These are phyloP conservation scores for Rhododendron molle DNA, from an alignment of 148 eudicot species.

Conservation along the genomic window DNA sequence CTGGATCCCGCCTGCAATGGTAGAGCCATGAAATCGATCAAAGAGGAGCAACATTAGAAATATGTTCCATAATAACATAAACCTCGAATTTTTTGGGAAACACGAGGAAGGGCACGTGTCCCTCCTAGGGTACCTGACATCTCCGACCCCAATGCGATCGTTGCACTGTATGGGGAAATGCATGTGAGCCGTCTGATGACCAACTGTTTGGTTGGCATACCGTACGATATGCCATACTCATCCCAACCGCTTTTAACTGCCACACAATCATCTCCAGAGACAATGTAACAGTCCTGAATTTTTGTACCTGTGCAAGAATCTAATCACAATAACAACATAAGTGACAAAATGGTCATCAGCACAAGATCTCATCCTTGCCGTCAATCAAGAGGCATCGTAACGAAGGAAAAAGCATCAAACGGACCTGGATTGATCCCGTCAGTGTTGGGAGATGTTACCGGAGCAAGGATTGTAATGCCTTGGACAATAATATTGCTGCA, in stretches of 20 bases:
- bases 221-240: conserved; percentile 74
- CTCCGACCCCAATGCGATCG: conserved; percentile 87
- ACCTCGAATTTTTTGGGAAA: neutral
- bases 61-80: neutral
- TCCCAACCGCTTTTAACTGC: conserved; percentile 98
- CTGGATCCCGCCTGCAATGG: conserved; percentile 48
- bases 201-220: conserved; percentile 75
- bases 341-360: neutral
- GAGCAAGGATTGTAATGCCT: conserved; percentile 77
- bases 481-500: conserved; percentile 72
- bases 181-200: conserved; percentile 67
- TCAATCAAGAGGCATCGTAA: neutral
- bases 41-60: neutral
- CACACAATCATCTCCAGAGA: conserved; percentile 83
- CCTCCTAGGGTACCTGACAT: conserved; percentile 45
- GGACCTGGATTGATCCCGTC: conserved; percentile 94
- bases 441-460: conserved; percentile 74
- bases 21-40: neutral
- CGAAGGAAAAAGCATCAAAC: neutral
- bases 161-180: conserved; percentile 78
- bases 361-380: neutral
- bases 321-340: conserved; percentile 10
- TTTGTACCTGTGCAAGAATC: conserved; percentile 81
- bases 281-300: conserved; percentile 74
- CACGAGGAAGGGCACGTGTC: neutral